Conservation (phyloP, 2,329 filamentous ascomycete species). For the Achaetomium macrosporum region DNA sequence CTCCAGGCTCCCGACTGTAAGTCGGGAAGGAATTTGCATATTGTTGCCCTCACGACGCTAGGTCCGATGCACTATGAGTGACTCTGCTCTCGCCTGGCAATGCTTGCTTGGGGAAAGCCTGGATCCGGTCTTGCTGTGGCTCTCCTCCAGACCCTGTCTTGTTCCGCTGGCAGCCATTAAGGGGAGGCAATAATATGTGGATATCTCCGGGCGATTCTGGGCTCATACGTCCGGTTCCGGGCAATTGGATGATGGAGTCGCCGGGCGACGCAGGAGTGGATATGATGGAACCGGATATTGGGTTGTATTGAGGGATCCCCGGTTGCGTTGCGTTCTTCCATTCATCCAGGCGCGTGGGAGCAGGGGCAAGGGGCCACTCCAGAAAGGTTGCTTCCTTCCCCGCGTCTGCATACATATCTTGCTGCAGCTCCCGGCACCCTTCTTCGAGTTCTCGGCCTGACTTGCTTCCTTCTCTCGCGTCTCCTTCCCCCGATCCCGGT, state of each 20-base stretch:
- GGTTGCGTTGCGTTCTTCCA: conserved; percentile 4
- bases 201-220: conserved; percentile 1
- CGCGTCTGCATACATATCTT: conserved; percentile 1
- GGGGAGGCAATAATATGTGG: conserved; percentile 7
- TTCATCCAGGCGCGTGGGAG: conserved; percentile 12
- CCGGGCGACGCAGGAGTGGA: neutral
- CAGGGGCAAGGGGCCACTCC: neutral
- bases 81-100: too few species aligned
- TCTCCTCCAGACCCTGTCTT: neutral
- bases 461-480: neutral
- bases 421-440: neutral
- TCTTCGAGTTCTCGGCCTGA: neutral
- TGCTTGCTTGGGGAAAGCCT: neutral
- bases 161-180: neutral
- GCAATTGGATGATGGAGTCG: conserved; percentile 13
- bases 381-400: neutral
- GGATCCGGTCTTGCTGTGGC: neutral
- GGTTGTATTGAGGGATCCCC: conserved; percentile 4
- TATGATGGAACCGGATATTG: neutral
- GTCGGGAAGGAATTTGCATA: too few species aligned
- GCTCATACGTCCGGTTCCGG: conserved; percentile 14
- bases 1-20: too few species aligned
- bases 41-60: too few species aligned
- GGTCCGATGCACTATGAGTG: too few species aligned
- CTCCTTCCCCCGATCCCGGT: too few species aligned